Base-by-base conservation (phyloP, 805 yeast genomes). In the Saccharomycopsis guyanensis region DNA sequence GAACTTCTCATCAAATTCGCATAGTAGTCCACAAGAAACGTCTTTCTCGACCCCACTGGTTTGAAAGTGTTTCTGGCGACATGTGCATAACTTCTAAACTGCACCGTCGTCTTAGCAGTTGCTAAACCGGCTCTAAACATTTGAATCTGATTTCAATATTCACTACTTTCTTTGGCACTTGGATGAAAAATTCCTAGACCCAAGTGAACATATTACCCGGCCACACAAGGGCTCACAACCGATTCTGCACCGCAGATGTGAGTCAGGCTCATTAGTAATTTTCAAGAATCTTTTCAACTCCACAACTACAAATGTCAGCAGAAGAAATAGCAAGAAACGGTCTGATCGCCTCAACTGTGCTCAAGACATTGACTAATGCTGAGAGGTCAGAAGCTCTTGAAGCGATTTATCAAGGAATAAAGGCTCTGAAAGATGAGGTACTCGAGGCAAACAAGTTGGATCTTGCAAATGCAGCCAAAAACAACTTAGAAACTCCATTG, bases 1-100 rank as follows among this genome's bases (percentile, higher is more conserved):
- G 78, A 78, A 24, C 65, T 68, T 47, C 80, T 79, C 66, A 87
- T 72, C 52, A 87, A 61, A 52, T 81, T 66, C 51, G 86, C 76
- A 70, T 91, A 91, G 54, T 75, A 69, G 63, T 91, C 96, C 52
- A 91, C 70, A 53, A 91, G 69, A 56, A 78, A 88, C 0, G 97
- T 88, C 68, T 91, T 91, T 66, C 97, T 78, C 3, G 91, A 80
- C 35, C 71, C 73, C 38, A 70, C 57, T 15, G 78, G 78, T 61
- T 89, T 89, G 46, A 73, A 66, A 7, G 89, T 76, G 42, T 65
- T 58, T 16, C 39, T 32, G n/a, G n/a, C n/a, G 32, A 20, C 37
- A 8, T 5, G 5, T 5, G 37, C 37, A 15, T 33, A 33, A 27
- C 32, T 27, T 27, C 32, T 27, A n/a, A n/a, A n/a, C n/a, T n/a